Base-by-base conservation (phyloP, 179 eudicot species). In the Silene coronaria region DNA sequence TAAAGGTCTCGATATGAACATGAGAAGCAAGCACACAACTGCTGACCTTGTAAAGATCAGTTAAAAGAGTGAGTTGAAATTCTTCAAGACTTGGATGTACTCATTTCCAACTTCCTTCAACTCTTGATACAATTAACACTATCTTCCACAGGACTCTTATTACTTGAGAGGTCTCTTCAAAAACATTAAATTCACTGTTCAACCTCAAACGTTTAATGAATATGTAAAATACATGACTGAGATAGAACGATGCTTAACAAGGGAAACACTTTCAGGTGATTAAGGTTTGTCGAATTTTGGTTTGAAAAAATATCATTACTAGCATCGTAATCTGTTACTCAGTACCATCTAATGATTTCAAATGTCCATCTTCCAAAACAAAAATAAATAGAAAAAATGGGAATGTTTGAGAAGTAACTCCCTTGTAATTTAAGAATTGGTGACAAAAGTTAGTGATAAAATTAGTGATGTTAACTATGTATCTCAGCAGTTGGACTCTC, bases 31-130 rank as follows among this genome's bases (percentile, higher is more conserved):
- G 89, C 97, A 89, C 90, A 80, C 76, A 85, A 85, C 91, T 82
- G 89, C 97, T 92, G 91, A 92, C 96, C 96, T 92, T 86, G 93
- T 76, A 77, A 83, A 79, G 85, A 81, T 84, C 87, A 91, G 85
- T 87, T 84, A 80, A 77, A 92, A 92, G 89, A 84, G 83, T 85
- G 91, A 89, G 93, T 88, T 87, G 96, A 89, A 86, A 86, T 78
- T 90, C 97, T 91, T 91, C 97, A 92, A 91, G 91, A 89, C 95
- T 89, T 91, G 93, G 83, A 87, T 85, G 92, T 77, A 86, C 70
- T 84, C 91, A 87, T 84, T 82, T 83, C 83, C 89, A 78, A 85
- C 80, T 85, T 87, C 84, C 88, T 78, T 87, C 85, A 83, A 85
- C 87, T 89, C 92, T 90, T 85, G 87, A 87, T 88, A 95, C 71